Base-by-base conservation (phyloP, 2,329 filamentous ascomycete species). In the Beauveria varroae region DNA sequence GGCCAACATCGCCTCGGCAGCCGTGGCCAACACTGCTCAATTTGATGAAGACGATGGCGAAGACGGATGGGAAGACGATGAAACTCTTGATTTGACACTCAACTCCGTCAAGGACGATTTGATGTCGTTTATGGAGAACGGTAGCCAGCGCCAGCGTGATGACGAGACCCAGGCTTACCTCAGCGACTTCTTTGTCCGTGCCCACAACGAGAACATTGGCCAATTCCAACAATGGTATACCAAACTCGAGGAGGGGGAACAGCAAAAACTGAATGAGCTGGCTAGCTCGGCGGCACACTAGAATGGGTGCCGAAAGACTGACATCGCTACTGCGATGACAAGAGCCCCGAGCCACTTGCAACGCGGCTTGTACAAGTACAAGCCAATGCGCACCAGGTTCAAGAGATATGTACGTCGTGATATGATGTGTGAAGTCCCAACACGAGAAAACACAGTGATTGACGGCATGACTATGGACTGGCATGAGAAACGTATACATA, bases 91-190 rank as follows among this genome's bases (percentile, higher is more conserved):
- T 72, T 82, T 97, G n/a, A 86, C 85, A 47, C 78, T 88, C 14
- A 86, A 82, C 3, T 75, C 81, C 28, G 87, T 84, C 46, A 89
- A 89, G 73, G 79, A 83, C 22, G 90, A 96, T 63, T 81, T 97
- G 50, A 96, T 96, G 90, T 84, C 86, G 1, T 91, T 84, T 68
- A 83, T 85, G 26, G 87, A 87, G 50, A 80, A 81, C 18, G 80
- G 80, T 59, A 79, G 70, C 51, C 76, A 77, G 67, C 85, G 92
- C 58, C 85, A 88, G 69, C 84, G 87, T 40, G 93, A 98, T 71
- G 91, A 97, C 70, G 92, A 96, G 79, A 96, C 93, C 8, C 91
- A 96, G 72, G 84, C 83, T 4, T 96, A 91, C 72, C 78, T 98
- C 52, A 81, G 86, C 1, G 86, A 93, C 16, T 97, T 96, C 76